Evolutionary conservation across 768 basidiomycete genomes (phyloP).

Genomic region (Lentinula detonsa): DNA sequence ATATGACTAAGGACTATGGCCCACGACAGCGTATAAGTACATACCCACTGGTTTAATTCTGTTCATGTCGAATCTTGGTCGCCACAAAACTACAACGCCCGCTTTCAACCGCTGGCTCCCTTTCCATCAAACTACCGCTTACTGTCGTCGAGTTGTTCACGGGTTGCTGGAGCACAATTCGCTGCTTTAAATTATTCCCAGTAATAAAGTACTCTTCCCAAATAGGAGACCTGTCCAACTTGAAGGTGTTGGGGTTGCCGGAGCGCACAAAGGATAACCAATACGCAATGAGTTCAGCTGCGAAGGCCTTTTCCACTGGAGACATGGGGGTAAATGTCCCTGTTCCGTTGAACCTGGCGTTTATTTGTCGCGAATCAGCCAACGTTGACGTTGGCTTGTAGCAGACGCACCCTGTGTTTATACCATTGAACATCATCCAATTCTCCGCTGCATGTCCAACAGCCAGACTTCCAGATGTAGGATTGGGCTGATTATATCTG

Average conservation of each 20-base stretch:
- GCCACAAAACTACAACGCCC: conserved; percentile 31
- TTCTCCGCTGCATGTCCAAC: conserved; percentile 55
- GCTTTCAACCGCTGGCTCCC: conserved; percentile 28
- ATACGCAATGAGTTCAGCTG: conserved; percentile 55
- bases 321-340: conserved; percentile 42
- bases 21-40: not conserved
- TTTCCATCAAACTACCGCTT: conserved; percentile 38
- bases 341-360: conserved; percentile 42
- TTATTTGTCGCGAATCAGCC: not conserved
- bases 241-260: conserved; percentile 49
- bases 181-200: conserved; percentile 13
- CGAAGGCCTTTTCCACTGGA: conserved; percentile 42
- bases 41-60: conserved; percentile 23
- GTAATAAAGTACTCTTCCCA: conserved; percentile 36
- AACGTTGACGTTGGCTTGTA: not conserved
- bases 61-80: conserved; percentile 23
- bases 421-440: conserved; percentile 64
- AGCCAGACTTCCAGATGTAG: conserved; percentile 26
- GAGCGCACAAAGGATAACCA: conserved; percentile 62
- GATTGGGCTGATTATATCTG: conserved; percentile 53
- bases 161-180: conserved; percentile 42
- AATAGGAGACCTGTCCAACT: conserved; percentile 40
- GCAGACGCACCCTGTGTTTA: conserved; percentile 45
- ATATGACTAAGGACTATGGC: not conserved
- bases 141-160: conserved; percentile 17